Conservation (phyloP, 345 rosid genomes). For the Brassica cretica region DNA sequence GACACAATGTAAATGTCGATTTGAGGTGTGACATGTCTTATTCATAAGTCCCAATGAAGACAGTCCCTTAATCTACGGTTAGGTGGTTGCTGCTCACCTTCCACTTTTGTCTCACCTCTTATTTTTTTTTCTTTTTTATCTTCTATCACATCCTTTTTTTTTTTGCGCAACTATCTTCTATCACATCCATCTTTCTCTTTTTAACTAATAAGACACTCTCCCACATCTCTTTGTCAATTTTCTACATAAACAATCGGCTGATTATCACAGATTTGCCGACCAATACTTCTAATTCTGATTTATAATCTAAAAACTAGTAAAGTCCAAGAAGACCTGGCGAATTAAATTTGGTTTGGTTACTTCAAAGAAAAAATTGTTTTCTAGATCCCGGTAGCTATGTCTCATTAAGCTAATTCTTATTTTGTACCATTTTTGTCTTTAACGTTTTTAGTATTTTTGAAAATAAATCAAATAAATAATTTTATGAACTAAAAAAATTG, state of each 20-base stretch:
- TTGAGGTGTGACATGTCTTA: conserved; percentile 28
- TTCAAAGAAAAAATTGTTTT: no score
- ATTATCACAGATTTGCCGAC: background rate
- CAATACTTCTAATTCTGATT: background rate
- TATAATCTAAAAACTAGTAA: background rate
- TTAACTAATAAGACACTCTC: background rate
- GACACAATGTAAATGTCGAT: conserved; percentile 17
- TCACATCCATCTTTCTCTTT: conserved; percentile 24
- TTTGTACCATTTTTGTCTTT: no score
- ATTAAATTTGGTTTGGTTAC: conserved; percentile 3
- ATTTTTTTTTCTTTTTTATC: conserved; percentile 21
- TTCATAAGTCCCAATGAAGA: conserved; percentile 31
- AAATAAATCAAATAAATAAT: no score
- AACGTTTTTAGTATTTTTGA: no score
- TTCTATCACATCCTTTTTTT: conserved; percentile 22
- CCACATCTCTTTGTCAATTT: background rate
- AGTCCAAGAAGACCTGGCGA: conserved; percentile 11
- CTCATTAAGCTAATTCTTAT: no score
- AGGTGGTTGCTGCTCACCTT: conserved; percentile 85
- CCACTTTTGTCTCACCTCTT: conserved; percentile 38
- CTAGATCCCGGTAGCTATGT: no score
- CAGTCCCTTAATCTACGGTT: conserved; percentile 39
- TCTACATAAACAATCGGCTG: background rate
- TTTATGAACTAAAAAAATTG: no score
- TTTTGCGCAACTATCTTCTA: background rate